A percentile compares a stretch with the other conserved stretches of the same genome.
Conservation (phyloP, 1,139 yeast genomes). For the Arxiozyma slooffiae region DNA sequence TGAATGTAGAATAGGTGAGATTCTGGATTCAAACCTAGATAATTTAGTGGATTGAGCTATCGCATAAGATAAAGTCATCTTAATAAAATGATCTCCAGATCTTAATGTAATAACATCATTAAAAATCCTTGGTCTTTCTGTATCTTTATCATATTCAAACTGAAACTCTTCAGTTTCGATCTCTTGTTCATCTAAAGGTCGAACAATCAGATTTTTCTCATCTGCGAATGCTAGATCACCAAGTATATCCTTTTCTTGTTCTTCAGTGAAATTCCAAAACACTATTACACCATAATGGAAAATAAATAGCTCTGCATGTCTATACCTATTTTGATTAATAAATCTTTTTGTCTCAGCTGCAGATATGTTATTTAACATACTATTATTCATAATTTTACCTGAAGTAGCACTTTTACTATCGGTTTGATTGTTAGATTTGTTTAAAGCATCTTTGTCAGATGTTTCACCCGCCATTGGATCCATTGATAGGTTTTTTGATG, state of each 20-base stretch:
- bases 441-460: background rate
- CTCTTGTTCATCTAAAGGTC: conserved; percentile 79
- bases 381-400: background rate
- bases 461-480: background rate
- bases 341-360: background rate
- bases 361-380: background rate
- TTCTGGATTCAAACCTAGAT: conserved; percentile 82
- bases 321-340: conserved; percentile 28
- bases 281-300: conserved; percentile 91
- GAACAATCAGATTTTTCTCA: conserved; percentile 42
- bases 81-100: conserved; percentile 85
- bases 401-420: background rate
- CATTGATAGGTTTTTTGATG: background rate
- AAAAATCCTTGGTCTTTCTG: conserved; percentile 79
- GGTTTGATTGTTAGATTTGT: background rate
- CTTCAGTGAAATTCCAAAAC: conserved; percentile 91
- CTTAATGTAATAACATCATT: conserved; percentile 89
- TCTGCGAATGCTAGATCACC: conserved; percentile 74
- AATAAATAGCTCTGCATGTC: conserved; percentile 85
- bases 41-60: conserved; percentile 92
- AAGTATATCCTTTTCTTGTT: conserved; percentile 82
- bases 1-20: conserved; percentile 73
- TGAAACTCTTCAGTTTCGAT: conserved; percentile 93
- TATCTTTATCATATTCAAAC: conserved; percentile 75
- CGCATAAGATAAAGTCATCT: conserved; percentile 89